phyloP scores from a whole-genome alignment of 345 rosid species.

The Lagerstroemia speciosa region DNA sequence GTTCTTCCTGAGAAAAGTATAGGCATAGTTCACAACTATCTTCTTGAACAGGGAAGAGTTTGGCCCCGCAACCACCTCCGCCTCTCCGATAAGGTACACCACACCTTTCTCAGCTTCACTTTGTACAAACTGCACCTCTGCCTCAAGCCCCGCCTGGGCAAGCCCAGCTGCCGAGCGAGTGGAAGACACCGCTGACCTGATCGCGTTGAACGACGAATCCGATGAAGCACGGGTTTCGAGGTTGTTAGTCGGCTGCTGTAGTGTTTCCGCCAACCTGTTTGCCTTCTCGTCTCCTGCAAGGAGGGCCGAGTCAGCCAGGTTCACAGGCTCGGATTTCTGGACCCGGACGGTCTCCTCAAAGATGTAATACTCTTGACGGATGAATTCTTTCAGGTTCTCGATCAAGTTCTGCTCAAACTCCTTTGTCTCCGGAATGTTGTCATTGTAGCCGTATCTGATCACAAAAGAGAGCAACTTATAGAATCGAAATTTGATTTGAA shows the following conservation, averaged over 20 bases:
- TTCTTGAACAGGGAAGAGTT: slow-evolving; percentile 50
- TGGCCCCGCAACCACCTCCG: slow-evolving; percentile 41
- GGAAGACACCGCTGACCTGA: slow-evolving; percentile 30
- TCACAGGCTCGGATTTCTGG: background rate
- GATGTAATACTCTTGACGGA: slow-evolving; percentile 43
- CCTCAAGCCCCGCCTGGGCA: slow-evolving; percentile 59
- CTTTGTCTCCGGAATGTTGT: slow-evolving; percentile 66
- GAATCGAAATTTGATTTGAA: too few relatives aligned
- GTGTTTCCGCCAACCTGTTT: background rate
- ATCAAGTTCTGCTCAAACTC: slow-evolving; percentile 78
- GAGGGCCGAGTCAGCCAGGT: background rate
- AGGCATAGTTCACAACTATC: slow-evolving; percentile 44
- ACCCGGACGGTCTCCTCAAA: background rate
- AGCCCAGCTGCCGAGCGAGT: slow-evolving; percentile 25
- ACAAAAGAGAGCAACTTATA: too few relatives aligned
- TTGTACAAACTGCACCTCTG: slow-evolving; percentile 48
- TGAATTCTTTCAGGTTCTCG: slow-evolving; percentile 88
- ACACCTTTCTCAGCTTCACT: slow-evolving; percentile 54
- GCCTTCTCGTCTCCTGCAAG: background rate
- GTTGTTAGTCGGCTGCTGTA: slow-evolving; percentile 26
- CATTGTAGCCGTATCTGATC: slow-evolving; percentile 91
- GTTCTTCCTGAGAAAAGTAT: slow-evolving; percentile 53
- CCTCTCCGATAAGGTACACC: slow-evolving; percentile 59
- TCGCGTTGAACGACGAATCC: background rate
- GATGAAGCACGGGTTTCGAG: background rate